Base-by-base conservation (phyloP, 108 stramenopile species). In the Nitzschia palea region DNA sequence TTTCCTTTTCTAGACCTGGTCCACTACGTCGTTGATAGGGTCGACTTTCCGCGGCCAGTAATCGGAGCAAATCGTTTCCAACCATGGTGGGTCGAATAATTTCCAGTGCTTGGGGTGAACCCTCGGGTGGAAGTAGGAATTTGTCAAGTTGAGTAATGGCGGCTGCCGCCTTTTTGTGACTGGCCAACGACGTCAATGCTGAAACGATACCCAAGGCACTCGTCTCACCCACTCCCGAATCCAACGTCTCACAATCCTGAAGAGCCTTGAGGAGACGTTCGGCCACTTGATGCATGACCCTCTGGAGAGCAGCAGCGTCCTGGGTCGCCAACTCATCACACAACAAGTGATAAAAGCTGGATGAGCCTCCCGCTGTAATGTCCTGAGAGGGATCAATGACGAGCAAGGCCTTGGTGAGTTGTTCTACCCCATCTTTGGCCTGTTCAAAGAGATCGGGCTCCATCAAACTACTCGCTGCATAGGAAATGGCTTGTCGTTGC, bases 1-100 rank as follows among this genome's bases (percentile, higher is more conserved):
- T 95, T 28, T 86, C 63, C 66, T 86, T 83, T 69, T 95, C 94
- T 20, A 95, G 42, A 4, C 70, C 94, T 1, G 87, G 87, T 9
- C 94, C 94, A 29, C 86, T 87, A 31, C 94, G 84, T 57, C 72
- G 76, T 40, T 69, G 32, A 44, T 89, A 89, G 15, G 76, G 71
- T 1, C 56, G 68, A 54, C 51, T 30, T 5, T 65, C 70, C 32
- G 69, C 70, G 2, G 71, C 43, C 51, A 93, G 71, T 75, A 85
- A 81, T 32, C 71, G 86, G 34, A 68, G 65, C 66, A 83, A 28
- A 78, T 58, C 37, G 44, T 51, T 25, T 0, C 63, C 68, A 55
- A 31, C 25, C 27, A 64, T 29, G 29, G 34, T 17, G 1, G 87
- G 90, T 45, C 68, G 73, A 62, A 83, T 64, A 3, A 44, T 40